These are phyloP conservation scores for Pseudocercospora ulei DNA, from an alignment of 2,329 filamentous ascomycete genomes.

Conservation along the genomic window DNA sequence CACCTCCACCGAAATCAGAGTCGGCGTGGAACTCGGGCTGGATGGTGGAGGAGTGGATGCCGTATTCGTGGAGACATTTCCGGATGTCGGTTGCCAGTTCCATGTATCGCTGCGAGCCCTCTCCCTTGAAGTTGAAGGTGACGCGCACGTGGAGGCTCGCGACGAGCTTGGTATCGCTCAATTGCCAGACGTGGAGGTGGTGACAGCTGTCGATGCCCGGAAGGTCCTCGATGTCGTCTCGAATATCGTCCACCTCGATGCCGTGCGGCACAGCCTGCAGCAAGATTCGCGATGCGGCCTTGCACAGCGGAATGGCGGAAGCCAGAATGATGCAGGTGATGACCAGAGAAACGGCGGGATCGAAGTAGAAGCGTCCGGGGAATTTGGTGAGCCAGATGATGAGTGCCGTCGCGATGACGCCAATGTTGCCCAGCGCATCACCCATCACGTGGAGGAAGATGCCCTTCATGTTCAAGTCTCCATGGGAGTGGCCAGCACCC, in stretches of 20 bases:
- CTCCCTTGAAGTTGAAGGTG: slow-evolving; percentile 74
- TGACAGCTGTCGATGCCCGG: slow-evolving; percentile 84
- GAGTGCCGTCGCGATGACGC: slow-evolving; percentile 71
- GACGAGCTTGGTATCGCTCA: slow-evolving; percentile 88
- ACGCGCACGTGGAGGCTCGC: slow-evolving; percentile 91
- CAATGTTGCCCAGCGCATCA: slow-evolving; percentile 76
- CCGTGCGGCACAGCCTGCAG: slow-evolving; percentile 88
- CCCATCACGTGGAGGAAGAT: slow-evolving; percentile 63
- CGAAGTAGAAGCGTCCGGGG: slow-evolving; percentile 73
- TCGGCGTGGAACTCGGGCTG: slow-evolving; percentile 66
- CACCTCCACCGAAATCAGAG: slow-evolving; percentile 35
- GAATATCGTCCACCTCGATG: slow-evolving; percentile 79
- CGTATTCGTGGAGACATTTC: slow-evolving; percentile 84
- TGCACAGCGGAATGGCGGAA: slow-evolving; percentile 68
- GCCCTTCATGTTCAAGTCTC: slow-evolving; percentile 86
- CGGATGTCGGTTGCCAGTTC: slow-evolving; percentile 70
- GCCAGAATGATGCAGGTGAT: slow-evolving; percentile 71
- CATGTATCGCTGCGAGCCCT: slow-evolving; percentile 74
- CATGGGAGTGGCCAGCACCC: slow-evolving; percentile 64
- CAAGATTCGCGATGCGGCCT: slow-evolving; percentile 74
- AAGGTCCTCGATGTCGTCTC: slow-evolving; percentile 77
- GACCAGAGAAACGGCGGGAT: slow-evolving; percentile 83
- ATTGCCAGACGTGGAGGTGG: slow-evolving; percentile 95
- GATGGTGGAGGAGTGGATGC: slow-evolving; percentile 94
- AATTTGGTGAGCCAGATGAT: slow-evolving; percentile 86